Conservation (phyloP, 2,329 filamentous ascomycete genomes). For the Xylaria sp. region DNA sequence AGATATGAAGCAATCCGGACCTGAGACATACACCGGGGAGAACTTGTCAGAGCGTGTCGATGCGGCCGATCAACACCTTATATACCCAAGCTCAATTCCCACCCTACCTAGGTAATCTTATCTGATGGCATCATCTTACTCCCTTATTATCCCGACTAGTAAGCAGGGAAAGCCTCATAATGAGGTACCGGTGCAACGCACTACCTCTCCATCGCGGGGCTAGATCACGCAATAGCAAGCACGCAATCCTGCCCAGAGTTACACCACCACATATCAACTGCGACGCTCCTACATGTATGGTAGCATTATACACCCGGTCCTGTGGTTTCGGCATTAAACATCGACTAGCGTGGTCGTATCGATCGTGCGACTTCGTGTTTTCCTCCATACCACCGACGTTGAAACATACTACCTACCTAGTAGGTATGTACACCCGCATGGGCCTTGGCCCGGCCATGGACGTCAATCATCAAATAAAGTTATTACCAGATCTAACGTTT, state of each 20-base stretch:
- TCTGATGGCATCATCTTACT: slow-evolving; percentile 18
- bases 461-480: background rate
- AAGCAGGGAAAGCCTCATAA: slow-evolving; percentile 4
- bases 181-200: slow-evolving; percentile 3
- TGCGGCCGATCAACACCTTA: slow-evolving; percentile 11
- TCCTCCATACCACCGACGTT: slow-evolving; percentile 4
- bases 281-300: too few species aligned
- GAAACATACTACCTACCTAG: background rate
- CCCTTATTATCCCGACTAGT: slow-evolving; percentile 2
- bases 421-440: slow-evolving; percentile 8
- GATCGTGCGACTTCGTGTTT: slow-evolving; percentile 6
- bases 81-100: slow-evolving; percentile 12
- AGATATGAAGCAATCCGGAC: slow-evolving; percentile 1
- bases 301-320: background rate
- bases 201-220: slow-evolving; percentile 20
- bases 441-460: slow-evolving; percentile 19
- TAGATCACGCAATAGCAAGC: slow-evolving; percentile 24
- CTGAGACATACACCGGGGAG: slow-evolving; percentile 5
- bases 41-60: slow-evolving; percentile 12
- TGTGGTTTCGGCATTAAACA: background rate
- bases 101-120: slow-evolving; percentile 14
- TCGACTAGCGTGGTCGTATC: background rate
- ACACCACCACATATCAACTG: slow-evolving; percentile 22
- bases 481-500: background rate
- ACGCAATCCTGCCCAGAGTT: slow-evolving; percentile 25